These are phyloP conservation scores for Pyrenochaeta sp. DNA, from an alignment of 2,329 filamentous ascomycete species.

Conservation along the genomic window DNA sequence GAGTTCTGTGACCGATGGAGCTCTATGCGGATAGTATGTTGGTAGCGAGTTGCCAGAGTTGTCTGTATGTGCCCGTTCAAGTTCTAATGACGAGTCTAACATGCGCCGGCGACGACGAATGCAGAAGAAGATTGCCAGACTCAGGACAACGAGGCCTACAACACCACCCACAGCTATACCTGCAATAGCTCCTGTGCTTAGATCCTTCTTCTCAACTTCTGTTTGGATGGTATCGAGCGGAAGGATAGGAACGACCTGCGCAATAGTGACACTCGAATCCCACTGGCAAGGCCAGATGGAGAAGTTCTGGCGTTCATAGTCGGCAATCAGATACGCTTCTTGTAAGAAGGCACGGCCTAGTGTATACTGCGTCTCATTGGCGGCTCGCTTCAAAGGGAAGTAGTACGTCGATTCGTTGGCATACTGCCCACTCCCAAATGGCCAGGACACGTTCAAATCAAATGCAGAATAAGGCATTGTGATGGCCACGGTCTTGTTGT, in stretches of 20 bases:
- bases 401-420: constrained; percentile 62
- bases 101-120: not conserved
- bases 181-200: constrained; percentile 11
- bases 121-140: constrained; percentile 1
- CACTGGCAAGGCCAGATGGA: constrained; percentile 53
- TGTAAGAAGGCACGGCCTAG: constrained; percentile 73
- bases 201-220: constrained; percentile 2
- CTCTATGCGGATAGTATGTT: constrained; percentile 4
- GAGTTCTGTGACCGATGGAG: constrained; percentile 3
- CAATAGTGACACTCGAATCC: constrained; percentile 10
- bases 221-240: not conserved
- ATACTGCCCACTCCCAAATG: constrained; percentile 57
- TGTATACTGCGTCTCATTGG: constrained; percentile 63
- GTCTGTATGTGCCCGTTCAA: not conserved
- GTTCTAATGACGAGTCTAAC: not conserved
- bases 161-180: constrained; percentile 16
- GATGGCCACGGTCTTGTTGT: constrained; percentile 45
- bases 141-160: not conserved
- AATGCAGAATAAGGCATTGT: constrained; percentile 56
- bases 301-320: constrained; percentile 54
- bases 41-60: not conserved
- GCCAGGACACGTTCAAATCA: constrained; percentile 55
- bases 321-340: constrained; percentile 62
- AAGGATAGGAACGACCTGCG: constrained; percentile 17
- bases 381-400: constrained; percentile 68